Base-by-base conservation (phyloP, 202 grass and related monocot species). In the Alloteropsis angusta region DNA sequence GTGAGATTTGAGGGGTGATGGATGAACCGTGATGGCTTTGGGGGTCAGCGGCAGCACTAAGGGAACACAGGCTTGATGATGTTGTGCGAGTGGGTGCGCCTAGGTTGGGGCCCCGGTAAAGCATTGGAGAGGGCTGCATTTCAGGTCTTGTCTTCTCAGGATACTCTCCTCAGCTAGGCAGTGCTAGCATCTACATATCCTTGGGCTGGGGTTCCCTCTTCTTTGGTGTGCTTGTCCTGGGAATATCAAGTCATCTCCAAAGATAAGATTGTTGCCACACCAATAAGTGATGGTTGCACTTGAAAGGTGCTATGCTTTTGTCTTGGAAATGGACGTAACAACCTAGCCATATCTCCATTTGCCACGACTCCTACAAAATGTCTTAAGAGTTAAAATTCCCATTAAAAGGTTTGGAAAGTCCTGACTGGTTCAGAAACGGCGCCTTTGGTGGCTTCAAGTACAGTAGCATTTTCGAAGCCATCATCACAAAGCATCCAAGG, bases 41-140 rank as follows among this genome's bases (percentile, higher is more conserved):
- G 71, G 80, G 5, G 41, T 96, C 87, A 92, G 90, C 82, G 77
- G 70, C 68, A 84, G 82, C 89, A 92, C 87, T 84, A 71, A 83
- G 81, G 69, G 49, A 25, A 65, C 43, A 83, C 45, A 68, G n/a
- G 17, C 22, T 23, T 28, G 23, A 37, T 79, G 32, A 30, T 75
- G 72, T 78, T 74, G 42, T 80, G 85, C 35, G 59, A 50, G 83
- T 78, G 62, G 81, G 68, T 82, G 61, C 36, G 49, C 49, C 6
- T 19, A 49, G 42, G 2, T 0, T 13, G 16, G 50, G 50, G 32
- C 83, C 60, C 4, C 47, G 67, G 25, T n/a, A 93, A 92, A 92
- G 87, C 85, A 85, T 54, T 85, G 84, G 81, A 89, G 77, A 30
- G 84, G 83, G 77, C 66, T 75, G 45, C 61, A 41, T 69, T 74